Evolutionary conservation across 2,329 filamentous ascomycete species (phyloP).

Genomic region (Passalora sequoiae): DNA sequence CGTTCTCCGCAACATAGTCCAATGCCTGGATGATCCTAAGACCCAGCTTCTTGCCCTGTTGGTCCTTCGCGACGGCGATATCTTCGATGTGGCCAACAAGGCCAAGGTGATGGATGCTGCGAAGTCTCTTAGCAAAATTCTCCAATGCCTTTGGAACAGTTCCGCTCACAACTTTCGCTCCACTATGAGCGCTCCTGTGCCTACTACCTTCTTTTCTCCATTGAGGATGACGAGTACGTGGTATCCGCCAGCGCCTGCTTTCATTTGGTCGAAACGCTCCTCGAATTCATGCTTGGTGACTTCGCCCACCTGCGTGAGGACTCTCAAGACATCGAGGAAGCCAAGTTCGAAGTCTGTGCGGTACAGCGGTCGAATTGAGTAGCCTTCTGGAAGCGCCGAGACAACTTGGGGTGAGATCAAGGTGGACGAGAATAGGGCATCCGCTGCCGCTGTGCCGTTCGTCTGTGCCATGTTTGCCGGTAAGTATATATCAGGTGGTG

Average conservation of each 20-base stretch:
- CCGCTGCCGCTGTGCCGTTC: constrained; percentile 12
- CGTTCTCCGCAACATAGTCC: constrained; percentile 77
- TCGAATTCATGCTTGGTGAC: constrained; percentile 70
- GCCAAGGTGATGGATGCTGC: constrained; percentile 67
- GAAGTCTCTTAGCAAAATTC: not conserved
- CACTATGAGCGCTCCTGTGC: constrained; percentile 81
- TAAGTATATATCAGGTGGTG: no score
- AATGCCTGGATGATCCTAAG: constrained; percentile 89
- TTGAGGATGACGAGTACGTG: constrained; percentile 84
- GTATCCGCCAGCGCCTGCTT: constrained; percentile 62
- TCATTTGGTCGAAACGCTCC: constrained; percentile 78
- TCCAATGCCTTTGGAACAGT: not conserved
- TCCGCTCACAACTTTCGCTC: constrained; percentile 81
- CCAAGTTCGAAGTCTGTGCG: constrained; percentile 71
- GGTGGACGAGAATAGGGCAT: constrained; percentile 65
- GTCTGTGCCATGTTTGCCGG: constrained; percentile 16
- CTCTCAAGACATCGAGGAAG: constrained; percentile 85
- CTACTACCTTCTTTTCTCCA: constrained; percentile 66
- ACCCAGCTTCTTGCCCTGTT: constrained; percentile 96
- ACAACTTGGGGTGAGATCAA: constrained; percentile 74
- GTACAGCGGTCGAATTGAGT: constrained; percentile 74
- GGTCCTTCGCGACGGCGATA: constrained; percentile 88
- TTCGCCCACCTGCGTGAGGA: constrained; percentile 89
- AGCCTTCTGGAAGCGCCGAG: constrained; percentile 69
- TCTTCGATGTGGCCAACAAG: constrained; percentile 95